Evolutionary conservation across 345 rosid genomes (phyloP).

Genomic region (Reutealis trisperma): DNA sequence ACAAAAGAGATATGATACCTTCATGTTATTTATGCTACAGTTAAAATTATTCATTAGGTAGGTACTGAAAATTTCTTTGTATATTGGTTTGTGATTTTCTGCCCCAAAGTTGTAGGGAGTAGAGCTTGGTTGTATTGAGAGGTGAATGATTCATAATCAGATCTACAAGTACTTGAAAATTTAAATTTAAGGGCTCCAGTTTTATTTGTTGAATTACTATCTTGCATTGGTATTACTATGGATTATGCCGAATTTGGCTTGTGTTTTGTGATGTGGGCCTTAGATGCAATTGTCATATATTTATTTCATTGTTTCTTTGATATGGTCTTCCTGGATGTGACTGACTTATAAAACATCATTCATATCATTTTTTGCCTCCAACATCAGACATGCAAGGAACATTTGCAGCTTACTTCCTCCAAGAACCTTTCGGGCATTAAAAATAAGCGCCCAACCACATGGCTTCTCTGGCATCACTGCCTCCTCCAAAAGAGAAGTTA

Average conservation of each 20-base stretch:
- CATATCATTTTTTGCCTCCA: too few species aligned
- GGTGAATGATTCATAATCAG: not conserved
- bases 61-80: not conserved
- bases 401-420: not conserved
- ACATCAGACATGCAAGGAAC: not conserved
- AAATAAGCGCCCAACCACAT: not conserved
- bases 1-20: not conserved
- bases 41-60: not conserved
- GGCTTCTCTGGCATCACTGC: not conserved
- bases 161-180: not conserved
- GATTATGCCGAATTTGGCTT: too few species aligned
- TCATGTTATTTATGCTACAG: not conserved
- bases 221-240: not conserved
- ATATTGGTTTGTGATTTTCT: not conserved
- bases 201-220: not conserved
- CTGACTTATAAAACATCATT: not conserved
- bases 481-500: too few species aligned
- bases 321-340: conserved; percentile 3
- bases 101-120: not conserved
- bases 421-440: not conserved
- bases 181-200: not conserved
- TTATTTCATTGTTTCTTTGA: not conserved
- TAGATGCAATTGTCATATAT: not conserved
- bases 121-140: not conserved
- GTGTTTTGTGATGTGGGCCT: not conserved